A percentile compares a stretch with the other conserved stretches of the same genome.
These are phyloP conservation scores for Hibiscus syriacus DNA, from an alignment of 345 rosid genomes.

Conservation along the genomic window DNA sequence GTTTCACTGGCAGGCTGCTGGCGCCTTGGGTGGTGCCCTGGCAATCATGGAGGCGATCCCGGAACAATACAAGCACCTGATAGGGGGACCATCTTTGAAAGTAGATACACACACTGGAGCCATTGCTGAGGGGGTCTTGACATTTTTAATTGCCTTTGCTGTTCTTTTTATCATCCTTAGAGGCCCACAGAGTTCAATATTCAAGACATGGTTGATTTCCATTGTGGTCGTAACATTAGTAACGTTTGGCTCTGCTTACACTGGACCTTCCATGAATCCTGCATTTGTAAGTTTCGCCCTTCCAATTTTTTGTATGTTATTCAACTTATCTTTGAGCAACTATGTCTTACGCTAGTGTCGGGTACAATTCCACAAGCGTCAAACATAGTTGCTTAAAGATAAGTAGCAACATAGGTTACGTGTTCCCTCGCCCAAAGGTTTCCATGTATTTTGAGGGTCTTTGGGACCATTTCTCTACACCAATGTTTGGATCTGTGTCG, in stretches of 20 bases:
- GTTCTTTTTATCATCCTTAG: slow-evolving; percentile 58
- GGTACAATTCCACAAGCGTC: background rate
- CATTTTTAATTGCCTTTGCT: slow-evolving; percentile 56
- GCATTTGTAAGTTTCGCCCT: slow-evolving; percentile 63
- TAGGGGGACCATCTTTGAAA: slow-evolving; percentile 62
- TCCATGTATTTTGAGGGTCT: no score
- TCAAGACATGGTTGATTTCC: slow-evolving; percentile 59
- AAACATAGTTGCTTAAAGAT: background rate
- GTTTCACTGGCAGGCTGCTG: slow-evolving; percentile 53
- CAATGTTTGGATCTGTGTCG: background rate
- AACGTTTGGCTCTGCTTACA: slow-evolving; percentile 48
- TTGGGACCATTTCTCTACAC: no score
- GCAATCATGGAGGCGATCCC: slow-evolving; percentile 79
- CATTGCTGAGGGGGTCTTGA: slow-evolving; percentile 74
- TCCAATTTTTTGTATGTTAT: background rate
- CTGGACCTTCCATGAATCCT: slow-evolving; percentile 96
- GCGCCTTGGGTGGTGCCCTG: slow-evolving; percentile 80
- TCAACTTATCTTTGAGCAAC: background rate
- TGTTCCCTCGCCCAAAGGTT: no score
- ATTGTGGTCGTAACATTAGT: slow-evolving; percentile 54
- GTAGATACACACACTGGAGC: slow-evolving; percentile 79
- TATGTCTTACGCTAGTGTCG: no score
- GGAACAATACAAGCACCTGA: slow-evolving; percentile 51
- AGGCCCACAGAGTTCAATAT: slow-evolving; percentile 51
- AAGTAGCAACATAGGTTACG: background rate